Base-by-base conservation (phyloP, 2,329 filamentous ascomycete genomes). In the Aspergillus costaricaensis region DNA sequence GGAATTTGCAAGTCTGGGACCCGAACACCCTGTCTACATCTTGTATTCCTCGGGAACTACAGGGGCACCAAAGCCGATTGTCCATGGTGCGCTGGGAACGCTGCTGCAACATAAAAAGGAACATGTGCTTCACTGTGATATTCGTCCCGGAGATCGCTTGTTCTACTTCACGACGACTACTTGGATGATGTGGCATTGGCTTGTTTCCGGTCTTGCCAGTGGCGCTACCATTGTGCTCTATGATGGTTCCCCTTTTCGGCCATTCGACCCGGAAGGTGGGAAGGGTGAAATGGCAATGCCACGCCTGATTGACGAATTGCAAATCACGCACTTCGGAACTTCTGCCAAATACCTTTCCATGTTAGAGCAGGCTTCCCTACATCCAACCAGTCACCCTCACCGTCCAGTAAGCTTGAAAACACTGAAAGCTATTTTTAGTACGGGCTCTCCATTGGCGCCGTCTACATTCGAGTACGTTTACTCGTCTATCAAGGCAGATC, bases 121-220 rank as follows among this genome's bases (percentile, higher is more conserved):
- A 74, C 93, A 96, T 72, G 84, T 89, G 50, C 82, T 98, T 3
- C 94, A 98, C 73, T 91, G 90, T 74, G 92, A 92, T 21, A 87
- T 99, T 64, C 82, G 84, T 8, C 84, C 88, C 0, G 80, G 82
- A 2, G 91, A 92, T 44, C 85, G 89, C 19, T 83, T 97, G 71
- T 91, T 97, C 76, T 97, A 97, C 80, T 97, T 93, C 79, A 96
- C 92, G 1, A 97, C 93, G 3, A 92, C 90, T 10, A 96, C 92
- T 0, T 97, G 93, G 95, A 98, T 99, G 93, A 98, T 98, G 94
- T 97, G 93, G 92, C 94, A 98, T 75, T 98, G 94, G 93, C 88
- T 93, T 43, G 85, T 97, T 19, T 94, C 91, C 1, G 91, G 89
- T 5, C 86, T 98, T 4, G 91, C 93, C 9, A 88, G 87, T 30